Conservation (phyloP, 2,329 filamentous ascomycete genomes). For the Penicillium vulpinum region DNA sequence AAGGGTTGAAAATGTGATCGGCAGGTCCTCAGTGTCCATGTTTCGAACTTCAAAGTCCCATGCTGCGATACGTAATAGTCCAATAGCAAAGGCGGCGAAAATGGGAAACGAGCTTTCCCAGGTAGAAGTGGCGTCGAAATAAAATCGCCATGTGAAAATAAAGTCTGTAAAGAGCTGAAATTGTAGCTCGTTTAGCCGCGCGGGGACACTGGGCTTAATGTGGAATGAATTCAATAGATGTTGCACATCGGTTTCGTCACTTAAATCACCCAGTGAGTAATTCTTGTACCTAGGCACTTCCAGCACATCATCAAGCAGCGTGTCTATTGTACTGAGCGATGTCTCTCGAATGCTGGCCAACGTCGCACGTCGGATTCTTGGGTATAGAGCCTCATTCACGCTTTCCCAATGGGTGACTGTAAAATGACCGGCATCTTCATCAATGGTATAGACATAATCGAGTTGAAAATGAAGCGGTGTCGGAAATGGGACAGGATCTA, state of each 20-base stretch:
- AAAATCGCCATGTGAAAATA: conserved; percentile 5
- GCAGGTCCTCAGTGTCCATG: conserved; percentile 11
- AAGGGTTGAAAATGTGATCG: background rate
- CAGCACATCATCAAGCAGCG: background rate
- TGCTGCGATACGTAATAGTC: conserved; percentile 20
- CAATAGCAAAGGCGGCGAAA: conserved; percentile 16
- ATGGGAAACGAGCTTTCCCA: background rate
- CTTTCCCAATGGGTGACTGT: background rate
- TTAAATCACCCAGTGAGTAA: background rate
- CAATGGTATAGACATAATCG: conserved; percentile 2
- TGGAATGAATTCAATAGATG: background rate
- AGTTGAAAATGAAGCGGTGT: conserved; percentile 1
- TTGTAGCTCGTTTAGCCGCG: conserved; percentile 11
- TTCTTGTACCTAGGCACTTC: background rate
- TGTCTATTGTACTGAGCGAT: background rate
- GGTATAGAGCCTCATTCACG: background rate
- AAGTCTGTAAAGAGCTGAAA: conserved; percentile 8
- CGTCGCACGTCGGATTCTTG: background rate
- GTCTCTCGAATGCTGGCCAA: background rate
- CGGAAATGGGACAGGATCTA: background rate
- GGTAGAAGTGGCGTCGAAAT: background rate
- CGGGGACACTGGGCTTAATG: background rate
- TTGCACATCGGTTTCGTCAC: background rate
- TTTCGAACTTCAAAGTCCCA: conserved; percentile 23
- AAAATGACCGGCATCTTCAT: background rate